A percentile compares a stretch with the other conserved stretches of the same genome.
Conservation (phyloP, 2,329 filamentous ascomycete species). For the Penicillium sp. region DNA sequence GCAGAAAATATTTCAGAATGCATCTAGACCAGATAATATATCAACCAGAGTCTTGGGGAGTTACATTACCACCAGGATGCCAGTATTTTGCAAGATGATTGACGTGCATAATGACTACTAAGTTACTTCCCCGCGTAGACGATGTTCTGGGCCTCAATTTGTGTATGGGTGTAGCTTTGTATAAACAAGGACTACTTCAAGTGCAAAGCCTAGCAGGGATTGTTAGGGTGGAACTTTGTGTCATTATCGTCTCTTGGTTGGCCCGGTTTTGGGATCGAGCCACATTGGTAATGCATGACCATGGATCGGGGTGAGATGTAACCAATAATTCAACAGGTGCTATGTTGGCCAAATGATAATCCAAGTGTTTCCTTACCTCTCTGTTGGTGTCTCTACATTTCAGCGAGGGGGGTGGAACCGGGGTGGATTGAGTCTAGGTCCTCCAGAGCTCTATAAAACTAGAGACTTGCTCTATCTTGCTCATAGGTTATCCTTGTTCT, state of each 20-base stretch:
- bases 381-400: not conserved
- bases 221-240: not conserved
- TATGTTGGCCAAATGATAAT: not conserved
- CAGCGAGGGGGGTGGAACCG: not conserved
- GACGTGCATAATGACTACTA: too few species aligned
- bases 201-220: too few species aligned
- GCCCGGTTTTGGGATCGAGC: not conserved
- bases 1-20: not conserved
- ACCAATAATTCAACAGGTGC: not conserved
- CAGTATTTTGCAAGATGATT: not conserved
- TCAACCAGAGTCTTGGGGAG: not conserved
- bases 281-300: not conserved
- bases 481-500: not conserved
- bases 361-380: not conserved
- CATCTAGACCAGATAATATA: not conserved
- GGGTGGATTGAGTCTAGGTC: too few species aligned
- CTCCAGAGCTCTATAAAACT: not conserved
- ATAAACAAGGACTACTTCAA: too few species aligned
- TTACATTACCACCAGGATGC: not conserved
- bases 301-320: not conserved
- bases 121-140: too few species aligned
- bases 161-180: too few species aligned
- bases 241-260: not conserved
- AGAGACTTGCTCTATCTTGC: not conserved
- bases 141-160: too few species aligned